Base-by-base conservation (phyloP, 75 land plant genomes). In the Pinus albicaulis region DNA sequence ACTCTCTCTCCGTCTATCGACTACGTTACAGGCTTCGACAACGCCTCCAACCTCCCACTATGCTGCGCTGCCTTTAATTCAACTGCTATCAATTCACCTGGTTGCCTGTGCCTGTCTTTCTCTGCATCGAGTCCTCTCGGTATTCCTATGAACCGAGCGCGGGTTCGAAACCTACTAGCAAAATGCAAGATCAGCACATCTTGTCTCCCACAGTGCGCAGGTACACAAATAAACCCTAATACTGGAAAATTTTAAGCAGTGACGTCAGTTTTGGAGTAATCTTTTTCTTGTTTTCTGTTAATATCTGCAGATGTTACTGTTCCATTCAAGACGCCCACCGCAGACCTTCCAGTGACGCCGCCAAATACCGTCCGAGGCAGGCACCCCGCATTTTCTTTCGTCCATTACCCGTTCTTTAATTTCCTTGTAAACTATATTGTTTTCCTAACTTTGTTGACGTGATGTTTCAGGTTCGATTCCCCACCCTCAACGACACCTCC, bases 141-240 rank as follows among this genome's bases (percentile, higher is more conserved):
- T 1, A 7, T 76, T 34, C 25, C 48, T 12, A 41, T 76, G 16
- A 63, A 63, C 25, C 70, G 44, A n/a, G 63, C 69, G 20, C 70
- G 44, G 70, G 70, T 69, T 19, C 41, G 62, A 23, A 28, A 19
- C 6, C 66, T 76, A 15, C 77, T 70, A 23, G 44, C 34, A 3
- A 70, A 69, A 19, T 76, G 77, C n/a, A 76, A 76, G 56, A 14
- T 76, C 20, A 55, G 44, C 26, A 60, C 31, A 41, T 65, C 77
- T 0, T 57, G 70, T 22, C 59, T 62, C 7, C 44, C 20, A 36
- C 77, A 36, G 44, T 76, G 77, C 77, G 36, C 48, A 66, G 70
- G 70, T 66, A 57, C n/a, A 17, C 59, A 57, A 14, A 2, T 4
- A 17, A 15, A 57, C 5, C 24, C 24, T 22, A 59, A 59, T 59